Conservation (phyloP, 805 yeast species). For the Tetrapisispora nanseiensis region DNA sequence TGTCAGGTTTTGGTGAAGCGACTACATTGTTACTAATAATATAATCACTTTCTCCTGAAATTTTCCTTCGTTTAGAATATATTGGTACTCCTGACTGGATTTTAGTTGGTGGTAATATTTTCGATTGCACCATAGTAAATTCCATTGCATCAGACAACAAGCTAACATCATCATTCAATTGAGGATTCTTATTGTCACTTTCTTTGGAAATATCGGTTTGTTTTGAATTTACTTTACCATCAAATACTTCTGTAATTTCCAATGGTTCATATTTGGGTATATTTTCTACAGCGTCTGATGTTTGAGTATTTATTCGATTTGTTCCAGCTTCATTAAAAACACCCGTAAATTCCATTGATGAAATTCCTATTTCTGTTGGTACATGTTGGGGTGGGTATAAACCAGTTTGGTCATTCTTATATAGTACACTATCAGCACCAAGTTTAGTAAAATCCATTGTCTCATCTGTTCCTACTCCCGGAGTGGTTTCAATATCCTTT, state of each 20-base stretch:
- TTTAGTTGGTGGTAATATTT: not conserved
- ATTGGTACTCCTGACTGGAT: not conserved
- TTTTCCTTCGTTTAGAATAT: constrained; percentile 4
- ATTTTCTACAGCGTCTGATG: not conserved
- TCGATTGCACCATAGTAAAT: constrained; percentile 2
- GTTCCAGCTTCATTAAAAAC: not conserved
- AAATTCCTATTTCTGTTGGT: not conserved
- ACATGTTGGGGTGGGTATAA: not conserved
- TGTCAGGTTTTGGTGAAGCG: not conserved
- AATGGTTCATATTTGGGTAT: constrained; percentile 3
- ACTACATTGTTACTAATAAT: not conserved
- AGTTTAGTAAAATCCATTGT: constrained; percentile 9
- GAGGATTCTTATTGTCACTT: not conserved
- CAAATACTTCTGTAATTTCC: constrained; percentile 12
- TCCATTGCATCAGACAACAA: not conserved
- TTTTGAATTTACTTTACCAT: not conserved
- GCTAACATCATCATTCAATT: not conserved
- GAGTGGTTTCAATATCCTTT: not conserved
- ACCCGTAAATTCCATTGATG: constrained; percentile 12
- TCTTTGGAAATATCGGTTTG: too few relatives aligned
- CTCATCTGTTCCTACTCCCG: constrained; percentile 1
- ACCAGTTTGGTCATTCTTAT: too few relatives aligned
- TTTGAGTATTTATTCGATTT: not conserved
- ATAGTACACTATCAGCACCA: not conserved
- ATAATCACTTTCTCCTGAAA: not conserved